phyloP scores from a whole-genome alignment of 2,329 filamentous ascomycete species.

The Colletotrichum orbiculare region DNA sequence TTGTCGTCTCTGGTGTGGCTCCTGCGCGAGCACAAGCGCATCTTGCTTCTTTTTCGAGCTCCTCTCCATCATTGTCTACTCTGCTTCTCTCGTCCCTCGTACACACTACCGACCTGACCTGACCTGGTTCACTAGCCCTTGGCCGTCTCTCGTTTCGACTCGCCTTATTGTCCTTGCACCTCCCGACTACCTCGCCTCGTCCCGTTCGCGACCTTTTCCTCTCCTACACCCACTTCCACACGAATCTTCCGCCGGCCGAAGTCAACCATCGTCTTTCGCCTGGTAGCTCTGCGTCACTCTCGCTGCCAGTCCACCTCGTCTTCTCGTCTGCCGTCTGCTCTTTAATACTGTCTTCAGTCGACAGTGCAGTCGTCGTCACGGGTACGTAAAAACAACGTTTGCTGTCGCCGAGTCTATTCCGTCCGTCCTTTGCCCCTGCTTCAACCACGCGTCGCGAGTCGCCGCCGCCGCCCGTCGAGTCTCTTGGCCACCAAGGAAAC shows the following conservation, averaged over 20 bases:
- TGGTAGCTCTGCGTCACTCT: slow-evolving; percentile 12
- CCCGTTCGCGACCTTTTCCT: background rate
- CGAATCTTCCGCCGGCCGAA: slow-evolving; percentile 1
- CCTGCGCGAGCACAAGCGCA: slow-evolving; percentile 17
- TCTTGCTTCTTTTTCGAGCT: slow-evolving; percentile 21
- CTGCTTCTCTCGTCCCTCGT: background rate
- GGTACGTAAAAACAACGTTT: slow-evolving; percentile 22
- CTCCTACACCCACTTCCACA: background rate
- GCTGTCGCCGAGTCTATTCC: slow-evolving; percentile 16
- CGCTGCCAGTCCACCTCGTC: slow-evolving; percentile 5
- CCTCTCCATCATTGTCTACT: slow-evolving; percentile 2
- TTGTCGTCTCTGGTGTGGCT: slow-evolving; percentile 27
- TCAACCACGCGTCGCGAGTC: slow-evolving; percentile 15
- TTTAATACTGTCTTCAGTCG: background rate
- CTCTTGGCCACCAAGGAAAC: background rate
- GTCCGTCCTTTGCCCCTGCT: slow-evolving; percentile 5
- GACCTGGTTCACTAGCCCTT: too few species aligned
- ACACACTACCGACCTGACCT: too few species aligned
- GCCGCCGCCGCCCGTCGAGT: slow-evolving; percentile 17
- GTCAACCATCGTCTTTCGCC: slow-evolving; percentile 1
- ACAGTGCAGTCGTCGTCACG: background rate
- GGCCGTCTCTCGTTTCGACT: background rate
- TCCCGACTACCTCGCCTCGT: slow-evolving; percentile 1
- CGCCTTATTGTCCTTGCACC: slow-evolving; percentile 12
- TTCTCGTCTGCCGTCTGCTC: slow-evolving; percentile 5